Percentiles rank a stretch among this genome's conserved stretches.
phyloP scores from a whole-genome alignment of 2,329 filamentous ascomycete species.

The Fusarium sp. region DNA sequence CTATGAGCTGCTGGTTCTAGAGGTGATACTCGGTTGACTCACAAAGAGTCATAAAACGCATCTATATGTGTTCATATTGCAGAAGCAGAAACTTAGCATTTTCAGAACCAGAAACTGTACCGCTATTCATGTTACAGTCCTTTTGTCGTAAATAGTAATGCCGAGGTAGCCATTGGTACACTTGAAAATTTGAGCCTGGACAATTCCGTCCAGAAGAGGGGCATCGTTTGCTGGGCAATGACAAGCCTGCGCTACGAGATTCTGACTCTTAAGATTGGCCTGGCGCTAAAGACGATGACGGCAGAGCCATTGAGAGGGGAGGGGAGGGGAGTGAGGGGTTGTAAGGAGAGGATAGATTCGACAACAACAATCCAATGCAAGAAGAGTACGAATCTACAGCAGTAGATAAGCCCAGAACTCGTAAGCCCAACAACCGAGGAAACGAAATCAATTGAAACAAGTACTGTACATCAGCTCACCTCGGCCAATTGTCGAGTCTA shows the following conservation, averaged over 20 bases:
- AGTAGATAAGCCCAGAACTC: neutral
- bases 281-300: slow-evolving; percentile 45
- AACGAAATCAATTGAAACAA: too few relatives aligned
- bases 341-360: slow-evolving; percentile 6
- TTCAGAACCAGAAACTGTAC: slow-evolving; percentile 9
- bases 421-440: too few relatives aligned
- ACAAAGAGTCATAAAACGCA: slow-evolving; percentile 25
- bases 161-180: slow-evolving; percentile 38
- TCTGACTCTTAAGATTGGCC: slow-evolving; percentile 39
- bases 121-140: slow-evolving; percentile 7
- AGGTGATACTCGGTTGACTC: slow-evolving; percentile 35
- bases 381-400: too few relatives aligned
- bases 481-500: neutral
- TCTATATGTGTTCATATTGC: slow-evolving; percentile 32
- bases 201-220: slow-evolving; percentile 29
- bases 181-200: slow-evolving; percentile 19
- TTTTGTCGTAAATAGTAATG: slow-evolving; percentile 31
- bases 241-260: slow-evolving; percentile 24
- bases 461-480: too few relatives aligned
- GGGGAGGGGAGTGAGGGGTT: slow-evolving; percentile 33
- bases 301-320: slow-evolving; percentile 38
- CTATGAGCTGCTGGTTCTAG: slow-evolving; percentile 29
- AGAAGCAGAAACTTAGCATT: slow-evolving; percentile 20
- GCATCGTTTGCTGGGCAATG: slow-evolving; percentile 33
- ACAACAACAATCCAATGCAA: neutral